Conservation (phyloP, 371 early-diverging fungal genomes). For the Nematocida displodere region DNA sequence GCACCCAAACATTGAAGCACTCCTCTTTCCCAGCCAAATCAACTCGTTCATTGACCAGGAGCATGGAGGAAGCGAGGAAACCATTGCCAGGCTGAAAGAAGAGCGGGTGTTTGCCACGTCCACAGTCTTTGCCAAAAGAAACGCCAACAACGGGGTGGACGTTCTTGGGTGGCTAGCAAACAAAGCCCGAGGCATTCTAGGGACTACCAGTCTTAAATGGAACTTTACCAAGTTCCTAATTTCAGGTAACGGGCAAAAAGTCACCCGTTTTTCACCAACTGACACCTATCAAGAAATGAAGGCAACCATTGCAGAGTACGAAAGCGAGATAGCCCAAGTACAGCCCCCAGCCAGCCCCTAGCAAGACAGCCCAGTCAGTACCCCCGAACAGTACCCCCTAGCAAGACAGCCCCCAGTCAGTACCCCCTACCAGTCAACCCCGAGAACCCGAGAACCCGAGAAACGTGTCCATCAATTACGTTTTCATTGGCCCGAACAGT, state of each 20-base stretch:
- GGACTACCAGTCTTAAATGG: conserved; percentile 61
- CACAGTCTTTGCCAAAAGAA: conserved; percentile 75
- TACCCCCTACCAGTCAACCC: no score
- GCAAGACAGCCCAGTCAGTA: no score
- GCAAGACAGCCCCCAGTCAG: no score
- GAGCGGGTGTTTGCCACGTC: conserved; percentile 68
- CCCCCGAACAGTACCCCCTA: no score
- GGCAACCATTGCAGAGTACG: no score
- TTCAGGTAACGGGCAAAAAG: conserved; percentile 69
- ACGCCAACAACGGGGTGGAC: conserved; percentile 73
- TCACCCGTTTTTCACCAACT: conserved; percentile 68
- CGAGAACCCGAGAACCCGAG: no score
- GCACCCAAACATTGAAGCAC: conserved; percentile 69
- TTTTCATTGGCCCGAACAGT: no score
- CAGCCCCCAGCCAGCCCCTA: no score
- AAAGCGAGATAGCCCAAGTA: no score
- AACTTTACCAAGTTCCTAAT: conserved; percentile 71
- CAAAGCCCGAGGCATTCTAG: conserved; percentile 68
- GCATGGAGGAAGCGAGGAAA: conserved; percentile 67
- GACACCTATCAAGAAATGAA: not conserved
- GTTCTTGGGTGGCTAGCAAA: conserved; percentile 72
- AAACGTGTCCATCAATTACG: no score
- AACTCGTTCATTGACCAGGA: conserved; percentile 78
- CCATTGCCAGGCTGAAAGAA: conserved; percentile 52
- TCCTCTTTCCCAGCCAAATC: conserved; percentile 71